Conservation (phyloP, 371 early-diverging fungal species). For the Syncephalastrum monosporum region DNA sequence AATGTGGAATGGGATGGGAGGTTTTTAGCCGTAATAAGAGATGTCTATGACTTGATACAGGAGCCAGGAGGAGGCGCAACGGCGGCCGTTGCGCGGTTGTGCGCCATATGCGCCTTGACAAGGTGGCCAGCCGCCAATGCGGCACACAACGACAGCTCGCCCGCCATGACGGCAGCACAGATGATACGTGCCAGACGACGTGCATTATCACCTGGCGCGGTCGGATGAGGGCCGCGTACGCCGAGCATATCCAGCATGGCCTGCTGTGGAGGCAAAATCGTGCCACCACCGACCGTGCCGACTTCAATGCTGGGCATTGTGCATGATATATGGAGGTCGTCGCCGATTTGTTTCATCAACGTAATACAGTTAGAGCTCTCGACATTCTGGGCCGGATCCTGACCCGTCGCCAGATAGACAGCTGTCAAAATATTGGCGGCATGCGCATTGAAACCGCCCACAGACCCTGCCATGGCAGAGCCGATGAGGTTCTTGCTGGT, state of each 20-base stretch:
- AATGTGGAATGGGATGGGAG: not conserved
- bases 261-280: conserved; percentile 82
- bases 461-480: conserved; percentile 92
- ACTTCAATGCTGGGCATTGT: conserved; percentile 97
- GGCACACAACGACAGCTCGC: conserved; percentile 86
- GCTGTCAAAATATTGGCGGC: conserved; percentile 95
- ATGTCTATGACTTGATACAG: conserved; percentile 24
- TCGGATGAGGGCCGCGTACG: conserved; percentile 80
- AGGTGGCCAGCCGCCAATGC: conserved; percentile 86
- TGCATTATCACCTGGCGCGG: conserved; percentile 84
- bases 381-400: conserved; percentile 97
- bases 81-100: conserved; percentile 61
- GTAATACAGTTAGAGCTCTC: conserved; percentile 94
- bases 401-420: conserved; percentile 92
- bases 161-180: conserved; percentile 93
- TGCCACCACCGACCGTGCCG: conserved; percentile 96
- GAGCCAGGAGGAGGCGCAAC: conserved; percentile 13
- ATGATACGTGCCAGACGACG: conserved; percentile 87
- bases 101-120: conserved; percentile 83
- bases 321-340: conserved; percentile 83
- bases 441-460: conserved; percentile 96
- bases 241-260: conserved; percentile 88
- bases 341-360: conserved; percentile 86
- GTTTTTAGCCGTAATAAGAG: not conserved
- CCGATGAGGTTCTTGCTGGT: conserved; percentile 89